A percentile compares a stretch with the other conserved stretches of the same genome.
Evolutionary conservation across 2,329 filamentous ascomycete species (phyloP).

Genomic region (Cadophora sp.): DNA sequence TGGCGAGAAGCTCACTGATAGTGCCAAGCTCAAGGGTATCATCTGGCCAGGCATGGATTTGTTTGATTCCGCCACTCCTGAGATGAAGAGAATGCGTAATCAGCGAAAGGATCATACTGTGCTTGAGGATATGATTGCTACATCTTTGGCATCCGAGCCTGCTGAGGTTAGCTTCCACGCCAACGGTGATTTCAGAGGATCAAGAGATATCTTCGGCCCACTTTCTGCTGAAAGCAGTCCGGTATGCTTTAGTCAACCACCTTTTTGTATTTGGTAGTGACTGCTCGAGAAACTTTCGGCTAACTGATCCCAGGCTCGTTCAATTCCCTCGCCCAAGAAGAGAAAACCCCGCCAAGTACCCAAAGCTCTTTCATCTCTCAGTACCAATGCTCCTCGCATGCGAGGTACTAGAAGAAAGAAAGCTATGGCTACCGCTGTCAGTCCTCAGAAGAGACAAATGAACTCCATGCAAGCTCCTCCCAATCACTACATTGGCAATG

Average conservation of each 20-base stretch:
- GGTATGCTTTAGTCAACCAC: constrained; percentile 48
- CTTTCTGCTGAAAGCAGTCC: constrained; percentile 60
- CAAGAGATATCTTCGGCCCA: constrained; percentile 65
- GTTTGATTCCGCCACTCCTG: constrained; percentile 79
- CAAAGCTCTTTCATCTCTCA: constrained; percentile 33
- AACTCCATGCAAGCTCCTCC: constrained; percentile 23
- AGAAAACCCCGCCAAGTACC: constrained; percentile 38
- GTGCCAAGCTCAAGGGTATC: constrained; percentile 68
- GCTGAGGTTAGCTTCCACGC: constrained; percentile 69
- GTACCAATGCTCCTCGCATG: constrained; percentile 39
- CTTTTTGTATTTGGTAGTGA: not conserved
- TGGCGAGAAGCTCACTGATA: constrained; percentile 40
- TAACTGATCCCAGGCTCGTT: constrained; percentile 29
- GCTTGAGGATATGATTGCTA: constrained; percentile 68
- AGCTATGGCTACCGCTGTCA: constrained; percentile 16
- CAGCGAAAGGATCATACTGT: constrained; percentile 79
- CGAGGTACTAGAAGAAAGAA: constrained; percentile 33
- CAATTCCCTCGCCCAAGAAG: constrained; percentile 41
- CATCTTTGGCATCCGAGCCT: constrained; percentile 68
- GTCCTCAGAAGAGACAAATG: constrained; percentile 32
- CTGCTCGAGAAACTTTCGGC: not conserved
- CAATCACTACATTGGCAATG: constrained; percentile 26
- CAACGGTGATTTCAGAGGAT: constrained; percentile 57
- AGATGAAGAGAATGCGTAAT: constrained; percentile 77
- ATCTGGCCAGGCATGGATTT: constrained; percentile 79